phyloP scores from a whole-genome alignment of 202 grass and related monocot genomes.

The Eragrostis tef region DNA sequence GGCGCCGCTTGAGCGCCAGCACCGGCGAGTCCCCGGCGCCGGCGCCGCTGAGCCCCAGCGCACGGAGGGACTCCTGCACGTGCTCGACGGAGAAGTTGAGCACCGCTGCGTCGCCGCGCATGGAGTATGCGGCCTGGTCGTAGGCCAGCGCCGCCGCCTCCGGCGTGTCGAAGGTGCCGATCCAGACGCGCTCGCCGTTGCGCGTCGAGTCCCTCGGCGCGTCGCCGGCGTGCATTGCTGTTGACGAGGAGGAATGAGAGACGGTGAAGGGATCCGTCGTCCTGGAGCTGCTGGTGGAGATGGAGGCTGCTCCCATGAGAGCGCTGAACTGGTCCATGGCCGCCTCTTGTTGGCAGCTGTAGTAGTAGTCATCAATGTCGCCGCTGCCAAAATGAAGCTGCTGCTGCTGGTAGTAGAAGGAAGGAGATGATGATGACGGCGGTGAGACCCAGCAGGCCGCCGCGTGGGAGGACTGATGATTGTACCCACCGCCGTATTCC shows the following conservation, averaged over 20 bases:
- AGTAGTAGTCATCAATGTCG: background rate
- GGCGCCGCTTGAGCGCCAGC: slow-evolving; percentile 60
- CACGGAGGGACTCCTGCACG: slow-evolving; percentile 57
- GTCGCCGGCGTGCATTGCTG: background rate
- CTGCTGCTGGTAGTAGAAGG: background rate
- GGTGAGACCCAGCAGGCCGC: background rate
- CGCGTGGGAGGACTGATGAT: background rate
- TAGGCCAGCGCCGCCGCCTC: slow-evolving; percentile 72
- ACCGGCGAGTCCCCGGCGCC: slow-evolving; percentile 35
- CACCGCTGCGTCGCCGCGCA: slow-evolving; percentile 60
- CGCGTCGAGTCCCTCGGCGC: slow-evolving; percentile 41
- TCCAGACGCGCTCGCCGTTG: slow-evolving; percentile 72
- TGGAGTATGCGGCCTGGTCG: slow-evolving; percentile 67
- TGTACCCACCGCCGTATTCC: background rate
- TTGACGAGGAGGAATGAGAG: background rate
- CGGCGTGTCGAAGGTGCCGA: slow-evolving; percentile 72
- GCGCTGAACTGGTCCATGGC: slow-evolving; percentile 14
- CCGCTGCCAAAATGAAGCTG: background rate
- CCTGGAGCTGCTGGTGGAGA: background rate
- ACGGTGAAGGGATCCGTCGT: background rate
- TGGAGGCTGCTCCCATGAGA: background rate
- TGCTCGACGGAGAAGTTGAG: slow-evolving; percentile 68
- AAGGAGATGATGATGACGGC: background rate
- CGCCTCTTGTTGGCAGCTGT: background rate
- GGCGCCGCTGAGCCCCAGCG: slow-evolving; percentile 35